These are phyloP conservation scores for Chamaecrista fasciculata DNA, from an alignment of 306 rosid species.

Conservation along the genomic window DNA sequence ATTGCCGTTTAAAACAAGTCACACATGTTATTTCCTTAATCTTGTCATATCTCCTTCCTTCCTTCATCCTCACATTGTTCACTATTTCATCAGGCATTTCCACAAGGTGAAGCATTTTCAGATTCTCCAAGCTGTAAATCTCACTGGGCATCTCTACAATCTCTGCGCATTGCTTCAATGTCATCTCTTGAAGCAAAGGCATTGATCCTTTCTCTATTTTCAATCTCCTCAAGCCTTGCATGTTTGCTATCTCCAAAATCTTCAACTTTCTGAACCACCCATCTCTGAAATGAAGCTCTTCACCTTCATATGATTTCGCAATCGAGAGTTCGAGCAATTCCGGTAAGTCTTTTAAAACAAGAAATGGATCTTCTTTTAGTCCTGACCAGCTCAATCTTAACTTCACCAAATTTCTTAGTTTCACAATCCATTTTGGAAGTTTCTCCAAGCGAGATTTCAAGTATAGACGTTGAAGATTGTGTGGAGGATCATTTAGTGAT, in stretches of 20 bases:
- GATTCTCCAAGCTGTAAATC: neutral
- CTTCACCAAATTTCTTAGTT: neutral
- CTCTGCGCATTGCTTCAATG: neutral
- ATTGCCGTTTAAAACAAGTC: neutral
- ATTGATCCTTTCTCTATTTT: conserved; percentile 6
- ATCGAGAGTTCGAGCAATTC: neutral
- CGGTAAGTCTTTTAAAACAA: neutral
- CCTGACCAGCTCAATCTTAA: neutral
- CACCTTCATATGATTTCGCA: neutral
- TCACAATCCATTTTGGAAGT: neutral
- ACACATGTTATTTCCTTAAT: neutral
- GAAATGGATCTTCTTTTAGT: neutral
- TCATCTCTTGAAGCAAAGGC: neutral
- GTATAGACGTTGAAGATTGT: neutral
- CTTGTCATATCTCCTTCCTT: neutral
- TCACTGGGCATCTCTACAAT: neutral
- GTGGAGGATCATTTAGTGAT: neutral
- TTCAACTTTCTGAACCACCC: neutral
- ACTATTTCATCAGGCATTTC: neutral
- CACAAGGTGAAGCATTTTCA: neutral
- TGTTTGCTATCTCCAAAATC: neutral
- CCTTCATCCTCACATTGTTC: neutral
- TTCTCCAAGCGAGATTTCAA: neutral
- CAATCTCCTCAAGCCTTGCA: neutral
- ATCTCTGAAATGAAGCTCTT: neutral